A percentile compares a stretch with the other conserved stretches of the same genome.
These are phyloP conservation scores for Mortierella sp. DNA, from an alignment of 371 early-diverging fungal genomes.

Conservation along the genomic window DNA sequence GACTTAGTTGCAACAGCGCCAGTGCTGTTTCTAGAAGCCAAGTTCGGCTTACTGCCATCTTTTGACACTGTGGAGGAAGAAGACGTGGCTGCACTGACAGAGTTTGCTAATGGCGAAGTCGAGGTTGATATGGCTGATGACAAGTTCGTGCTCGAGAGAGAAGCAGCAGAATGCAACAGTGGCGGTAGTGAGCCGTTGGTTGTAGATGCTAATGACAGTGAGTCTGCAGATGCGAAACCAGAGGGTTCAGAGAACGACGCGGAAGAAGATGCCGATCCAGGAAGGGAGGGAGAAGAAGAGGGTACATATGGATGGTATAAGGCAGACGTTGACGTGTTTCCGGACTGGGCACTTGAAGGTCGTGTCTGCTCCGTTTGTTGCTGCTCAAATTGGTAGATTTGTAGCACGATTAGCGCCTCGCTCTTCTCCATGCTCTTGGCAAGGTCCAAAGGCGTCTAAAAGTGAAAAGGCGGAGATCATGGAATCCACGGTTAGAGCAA, in stretches of 20 bases:
- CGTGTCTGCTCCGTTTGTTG: conserved; percentile 50
- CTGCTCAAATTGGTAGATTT: conserved; percentile 53
- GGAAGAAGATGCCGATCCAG: conserved; percentile 36
- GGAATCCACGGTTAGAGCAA: too few relatives aligned
- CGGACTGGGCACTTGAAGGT: conserved; percentile 51
- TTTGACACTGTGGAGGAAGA: not conserved
- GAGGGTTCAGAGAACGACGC: conserved; percentile 36
- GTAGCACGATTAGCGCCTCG: conserved; percentile 50
- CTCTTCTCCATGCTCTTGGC: conserved; percentile 60
- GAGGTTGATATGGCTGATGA: conserved; percentile 1
- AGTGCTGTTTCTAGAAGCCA: conserved; percentile 42
- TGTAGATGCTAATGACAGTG: conserved; percentile 15
- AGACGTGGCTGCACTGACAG: conserved; percentile 2
- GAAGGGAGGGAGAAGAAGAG: conserved; percentile 41
- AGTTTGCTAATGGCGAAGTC: conserved; percentile 1
- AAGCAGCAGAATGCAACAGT: conserved; percentile 6
- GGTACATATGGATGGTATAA: conserved; percentile 32
- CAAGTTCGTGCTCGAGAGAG: conserved; percentile 17
- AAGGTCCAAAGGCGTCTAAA: conserved; percentile 76
- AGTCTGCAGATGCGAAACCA: conserved; percentile 26
- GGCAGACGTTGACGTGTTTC: conserved; percentile 36
- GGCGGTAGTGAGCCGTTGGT: conserved; percentile 29
- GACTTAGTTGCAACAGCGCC: conserved; percentile 15
- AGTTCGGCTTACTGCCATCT: conserved; percentile 26
- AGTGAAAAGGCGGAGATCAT: too few relatives aligned